Conservation (phyloP, 331 rosid genomes). For the Cucumis variabilis region DNA sequence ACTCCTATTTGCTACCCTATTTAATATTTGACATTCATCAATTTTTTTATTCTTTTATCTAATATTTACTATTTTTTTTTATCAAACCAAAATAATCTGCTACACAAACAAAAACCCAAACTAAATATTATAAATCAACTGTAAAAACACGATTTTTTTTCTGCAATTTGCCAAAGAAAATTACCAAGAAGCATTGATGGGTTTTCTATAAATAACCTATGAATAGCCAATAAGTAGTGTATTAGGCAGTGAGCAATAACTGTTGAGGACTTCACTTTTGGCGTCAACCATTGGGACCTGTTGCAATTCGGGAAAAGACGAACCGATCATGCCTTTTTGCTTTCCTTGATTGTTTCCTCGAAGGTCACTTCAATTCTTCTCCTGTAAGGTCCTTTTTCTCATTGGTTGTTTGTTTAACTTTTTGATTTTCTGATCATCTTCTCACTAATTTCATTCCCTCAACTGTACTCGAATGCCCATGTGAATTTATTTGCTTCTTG, state of each 20-base stretch:
- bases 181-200: background rate
- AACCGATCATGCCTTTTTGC: background rate
- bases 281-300: background rate
- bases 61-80: too few species aligned
- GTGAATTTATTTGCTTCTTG: background rate
- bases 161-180: too few species aligned
- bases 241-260: background rate
- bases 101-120: too few species aligned
- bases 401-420: background rate
- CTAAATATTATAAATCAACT: too few species aligned
- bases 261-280: background rate
- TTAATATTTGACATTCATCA: too few species aligned
- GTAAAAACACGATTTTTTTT: too few species aligned
- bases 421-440: background rate
- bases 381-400: background rate
- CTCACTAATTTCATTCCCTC: background rate
- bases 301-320: background rate
- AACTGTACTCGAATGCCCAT: slow-evolving; percentile 14
- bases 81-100: too few species aligned
- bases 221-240: background rate
- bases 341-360: background rate
- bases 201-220: background rate
- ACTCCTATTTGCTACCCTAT: too few species aligned
- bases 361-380: background rate
- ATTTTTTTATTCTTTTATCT: too few species aligned